Conservation (phyloP, 257 asterid species). For the Plectranthus barbatus region DNA sequence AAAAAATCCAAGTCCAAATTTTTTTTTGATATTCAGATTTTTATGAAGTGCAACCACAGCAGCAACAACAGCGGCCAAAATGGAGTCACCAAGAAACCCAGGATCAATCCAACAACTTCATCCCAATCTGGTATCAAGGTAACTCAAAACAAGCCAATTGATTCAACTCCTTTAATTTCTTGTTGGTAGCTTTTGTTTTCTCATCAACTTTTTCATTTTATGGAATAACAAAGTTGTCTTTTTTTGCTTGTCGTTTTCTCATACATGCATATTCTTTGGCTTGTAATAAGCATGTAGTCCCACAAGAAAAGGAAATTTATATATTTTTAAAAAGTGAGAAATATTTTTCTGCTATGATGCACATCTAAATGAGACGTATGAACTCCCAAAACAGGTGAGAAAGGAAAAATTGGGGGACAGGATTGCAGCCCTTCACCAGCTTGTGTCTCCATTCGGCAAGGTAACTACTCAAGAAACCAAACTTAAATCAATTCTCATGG, state of each 20-base stretch:
- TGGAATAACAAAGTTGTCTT: slow-evolving; percentile 53
- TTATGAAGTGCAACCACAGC: slow-evolving; percentile 47
- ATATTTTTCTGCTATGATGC: not conserved
- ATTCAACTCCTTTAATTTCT: not conserved
- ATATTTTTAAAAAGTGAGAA: not conserved
- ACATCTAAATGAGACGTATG: not conserved
- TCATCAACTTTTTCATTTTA: slow-evolving; percentile 11
- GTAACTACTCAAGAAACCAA: slow-evolving; percentile 22
- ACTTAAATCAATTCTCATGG: not conserved
- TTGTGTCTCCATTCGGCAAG: slow-evolving; percentile 92
- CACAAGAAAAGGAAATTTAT: slow-evolving; percentile 10
- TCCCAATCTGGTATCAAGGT: slow-evolving; percentile 67
- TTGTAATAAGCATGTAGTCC: slow-evolving; percentile 31
- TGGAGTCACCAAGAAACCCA: slow-evolving; percentile 62
- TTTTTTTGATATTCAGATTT: not conserved
- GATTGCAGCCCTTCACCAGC: slow-evolving; percentile 80
- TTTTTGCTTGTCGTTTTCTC: slow-evolving; percentile 41
- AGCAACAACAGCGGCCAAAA: slow-evolving; percentile 26
- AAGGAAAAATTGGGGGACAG: slow-evolving; percentile 79
- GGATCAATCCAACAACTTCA: slow-evolving; percentile 48
- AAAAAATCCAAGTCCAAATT: no score
- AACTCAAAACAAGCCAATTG: slow-evolving; percentile 5
- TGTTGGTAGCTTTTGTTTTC: slow-evolving; percentile 13
- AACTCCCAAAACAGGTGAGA: slow-evolving; percentile 48
- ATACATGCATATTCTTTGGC: slow-evolving; percentile 35